phyloP scores from a whole-genome alignment of 192 early-diverging fungal genomes.

The Pilaira anomala region DNA sequence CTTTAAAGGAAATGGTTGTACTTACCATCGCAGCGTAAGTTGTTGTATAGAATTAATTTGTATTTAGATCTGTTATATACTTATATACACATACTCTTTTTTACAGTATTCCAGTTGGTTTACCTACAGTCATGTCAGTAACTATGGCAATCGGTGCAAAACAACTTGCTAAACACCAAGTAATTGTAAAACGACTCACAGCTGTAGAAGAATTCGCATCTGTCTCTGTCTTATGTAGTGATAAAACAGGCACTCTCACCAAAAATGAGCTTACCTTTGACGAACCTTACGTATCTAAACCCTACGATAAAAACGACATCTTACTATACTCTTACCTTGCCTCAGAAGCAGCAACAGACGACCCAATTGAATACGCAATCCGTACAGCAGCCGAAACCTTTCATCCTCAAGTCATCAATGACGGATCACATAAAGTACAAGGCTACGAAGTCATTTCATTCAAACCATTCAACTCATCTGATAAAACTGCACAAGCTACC shows the following conservation, averaged over 20 bases:
- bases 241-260: conserved; percentile 76
- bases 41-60: too few species aligned
- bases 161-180: conserved; percentile 67
- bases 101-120: conserved; percentile 67
- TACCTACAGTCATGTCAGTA: conserved; percentile 78
- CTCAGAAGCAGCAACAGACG: conserved; percentile 67
- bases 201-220: conserved; percentile 81
- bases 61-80: neutral
- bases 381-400: conserved; percentile 55
- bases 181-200: conserved; percentile 75
- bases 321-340: conserved; percentile 61
- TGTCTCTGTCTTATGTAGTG: conserved; percentile 61
- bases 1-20: conserved; percentile 64
- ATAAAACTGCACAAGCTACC: conserved; percentile 67
- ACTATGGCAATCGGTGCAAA: conserved; percentile 82
- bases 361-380: conserved; percentile 72
- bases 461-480: conserved; percentile 69
- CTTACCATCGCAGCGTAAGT: conserved; percentile 67
- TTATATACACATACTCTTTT: neutral
- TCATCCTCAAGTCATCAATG: conserved; percentile 47
- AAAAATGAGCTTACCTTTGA: conserved; percentile 77
- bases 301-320: conserved; percentile 57
- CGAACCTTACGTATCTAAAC: conserved; percentile 50
- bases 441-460: conserved; percentile 68
- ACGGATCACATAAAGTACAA: conserved; percentile 51